phyloP scores from a whole-genome alignment of 2,329 filamentous ascomycete species.

The Waltergamsia citrina region DNA sequence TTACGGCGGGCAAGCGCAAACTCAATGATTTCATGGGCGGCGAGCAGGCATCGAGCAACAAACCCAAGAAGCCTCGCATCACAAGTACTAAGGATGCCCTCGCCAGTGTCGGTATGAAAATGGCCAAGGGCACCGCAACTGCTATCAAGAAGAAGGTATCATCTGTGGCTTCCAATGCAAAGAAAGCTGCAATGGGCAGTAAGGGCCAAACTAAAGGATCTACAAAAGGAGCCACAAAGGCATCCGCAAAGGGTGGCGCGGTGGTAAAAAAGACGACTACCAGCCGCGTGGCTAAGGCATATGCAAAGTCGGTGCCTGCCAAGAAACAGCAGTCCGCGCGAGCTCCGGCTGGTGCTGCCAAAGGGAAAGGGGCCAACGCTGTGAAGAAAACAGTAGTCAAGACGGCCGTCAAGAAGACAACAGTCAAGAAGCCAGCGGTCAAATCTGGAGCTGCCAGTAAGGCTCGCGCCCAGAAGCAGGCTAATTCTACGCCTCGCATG shows the following conservation, averaged over 20 bases:
- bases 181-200: constrained; percentile 16
- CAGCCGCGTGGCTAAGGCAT: constrained; percentile 18
- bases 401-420: constrained; percentile 1
- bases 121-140: constrained; percentile 24
- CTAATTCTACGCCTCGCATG: constrained; percentile 5
- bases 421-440: not conserved
- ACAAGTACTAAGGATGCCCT: constrained; percentile 23
- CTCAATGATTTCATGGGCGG: constrained; percentile 40
- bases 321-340: constrained; percentile 9
- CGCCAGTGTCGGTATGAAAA: constrained; percentile 22
- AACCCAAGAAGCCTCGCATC: constrained; percentile 25
- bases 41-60: constrained; percentile 21
- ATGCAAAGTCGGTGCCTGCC: constrained; percentile 8
- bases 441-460: not conserved
- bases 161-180: constrained; percentile 13
- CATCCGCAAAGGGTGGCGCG: constrained; percentile 4
- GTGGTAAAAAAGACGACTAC: constrained; percentile 7
- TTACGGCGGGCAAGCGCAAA: constrained; percentile 47
- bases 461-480: not conserved
- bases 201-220: no score
- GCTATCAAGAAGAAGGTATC: constrained; percentile 19
- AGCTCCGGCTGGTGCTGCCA: not conserved
- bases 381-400: constrained; percentile 2
- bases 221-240: no score
- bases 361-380: not conserved